These are phyloP conservation scores for Phaeotremella skinneri DNA, from an alignment of 768 basidiomycete genomes.

Conservation along the genomic window DNA sequence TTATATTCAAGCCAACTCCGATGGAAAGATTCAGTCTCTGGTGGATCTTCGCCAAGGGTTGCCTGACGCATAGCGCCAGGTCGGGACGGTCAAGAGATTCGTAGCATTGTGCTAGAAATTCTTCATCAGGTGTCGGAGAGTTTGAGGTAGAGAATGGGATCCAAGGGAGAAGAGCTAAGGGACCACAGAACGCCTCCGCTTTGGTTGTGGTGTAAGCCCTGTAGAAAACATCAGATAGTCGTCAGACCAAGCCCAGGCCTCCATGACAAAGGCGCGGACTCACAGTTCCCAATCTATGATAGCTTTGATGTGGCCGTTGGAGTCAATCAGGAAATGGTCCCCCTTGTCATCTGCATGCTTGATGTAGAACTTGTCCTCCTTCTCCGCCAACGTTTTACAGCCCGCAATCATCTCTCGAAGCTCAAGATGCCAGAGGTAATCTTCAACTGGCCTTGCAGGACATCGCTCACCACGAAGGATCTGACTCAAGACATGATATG, in stretches of 20 bases:
- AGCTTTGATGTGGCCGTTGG: background rate
- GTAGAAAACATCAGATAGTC: background rate
- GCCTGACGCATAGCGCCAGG: constrained; percentile 12
- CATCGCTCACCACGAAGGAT: background rate
- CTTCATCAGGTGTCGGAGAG: constrained; percentile 2
- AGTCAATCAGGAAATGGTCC: background rate
- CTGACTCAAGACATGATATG: background rate
- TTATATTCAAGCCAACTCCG: background rate
- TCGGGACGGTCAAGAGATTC: constrained; percentile 4
- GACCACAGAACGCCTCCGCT: constrained; percentile 15
- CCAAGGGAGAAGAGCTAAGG: background rate
- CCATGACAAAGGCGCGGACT: background rate
- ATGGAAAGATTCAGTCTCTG: constrained; percentile 2
- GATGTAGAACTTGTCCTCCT: constrained; percentile 6
- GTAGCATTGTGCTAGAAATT: constrained; percentile 9
- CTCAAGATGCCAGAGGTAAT: background rate
- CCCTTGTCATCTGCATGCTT: constrained; percentile 4
- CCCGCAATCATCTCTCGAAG: background rate
- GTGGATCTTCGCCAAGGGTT: constrained; percentile 8
- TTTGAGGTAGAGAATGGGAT: constrained; percentile 1
- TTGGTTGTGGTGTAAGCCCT: constrained; percentile 20
- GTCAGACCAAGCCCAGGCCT: background rate
- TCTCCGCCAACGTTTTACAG: background rate
- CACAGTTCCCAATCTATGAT: constrained; percentile 2
- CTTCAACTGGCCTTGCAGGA: background rate